phyloP scores from a whole-genome alignment of 2,329 filamentous ascomycete species.

The Aureobasidium subglaciale region DNA sequence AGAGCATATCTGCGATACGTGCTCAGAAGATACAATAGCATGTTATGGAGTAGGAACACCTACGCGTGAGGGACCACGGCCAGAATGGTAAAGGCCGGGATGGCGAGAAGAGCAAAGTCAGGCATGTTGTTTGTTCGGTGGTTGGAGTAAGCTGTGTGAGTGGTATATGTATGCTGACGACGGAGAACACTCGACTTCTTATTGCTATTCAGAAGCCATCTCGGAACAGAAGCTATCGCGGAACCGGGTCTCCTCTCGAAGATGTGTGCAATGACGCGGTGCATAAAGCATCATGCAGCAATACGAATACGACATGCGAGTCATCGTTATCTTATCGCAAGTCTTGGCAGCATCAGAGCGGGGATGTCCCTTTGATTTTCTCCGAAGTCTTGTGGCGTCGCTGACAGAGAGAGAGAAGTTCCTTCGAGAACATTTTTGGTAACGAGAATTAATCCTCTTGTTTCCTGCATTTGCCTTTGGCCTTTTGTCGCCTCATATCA shows the following conservation, averaged over 20 bases:
- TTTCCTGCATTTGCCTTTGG: not conserved
- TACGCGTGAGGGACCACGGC: slow-evolving; percentile 33
- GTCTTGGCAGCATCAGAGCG: not conserved
- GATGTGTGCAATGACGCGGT: not conserved
- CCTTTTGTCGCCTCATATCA: not conserved
- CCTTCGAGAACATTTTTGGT: slow-evolving; percentile 16
- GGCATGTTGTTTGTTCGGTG: slow-evolving; percentile 19
- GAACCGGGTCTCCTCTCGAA: not conserved
- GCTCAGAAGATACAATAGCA: not conserved
- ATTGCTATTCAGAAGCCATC: not conserved
- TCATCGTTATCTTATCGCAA: slow-evolving; percentile 1
- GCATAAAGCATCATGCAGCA: not conserved
- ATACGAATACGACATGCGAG: not conserved
- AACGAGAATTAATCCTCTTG: slow-evolving; percentile 2
- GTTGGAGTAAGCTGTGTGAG: not conserved
- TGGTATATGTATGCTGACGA: not conserved
- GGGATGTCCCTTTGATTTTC: not conserved
- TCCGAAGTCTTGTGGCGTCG: not conserved
- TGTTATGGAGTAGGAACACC: slow-evolving; percentile 25
- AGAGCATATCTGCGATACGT: slow-evolving; percentile 23
- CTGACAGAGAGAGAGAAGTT: slow-evolving; percentile 11
- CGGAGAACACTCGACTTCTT: not conserved
- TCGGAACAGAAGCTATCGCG: not conserved
- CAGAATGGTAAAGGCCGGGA: slow-evolving; percentile 39
- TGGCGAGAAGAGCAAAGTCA: slow-evolving; percentile 37